Percentiles rank a stretch among this genome's conserved stretches.
These are phyloP conservation scores for Mrakia gelida DNA, from an alignment of 768 basidiomycete genomes.

Conservation along the genomic window DNA sequence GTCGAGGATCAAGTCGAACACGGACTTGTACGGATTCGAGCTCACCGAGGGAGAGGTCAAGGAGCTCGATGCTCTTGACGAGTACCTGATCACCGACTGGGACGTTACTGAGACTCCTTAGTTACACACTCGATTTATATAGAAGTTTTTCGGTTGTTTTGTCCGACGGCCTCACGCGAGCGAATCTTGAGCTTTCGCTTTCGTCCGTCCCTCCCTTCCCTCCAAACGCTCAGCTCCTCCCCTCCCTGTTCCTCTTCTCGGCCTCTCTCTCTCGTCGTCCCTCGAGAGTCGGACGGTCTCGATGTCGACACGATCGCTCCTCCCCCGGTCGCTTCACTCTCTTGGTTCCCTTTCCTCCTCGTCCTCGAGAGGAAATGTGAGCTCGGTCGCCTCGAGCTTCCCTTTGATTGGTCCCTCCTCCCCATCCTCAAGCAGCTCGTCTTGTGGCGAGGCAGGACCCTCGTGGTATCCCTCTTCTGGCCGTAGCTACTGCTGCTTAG, in stretches of 20 bases:
- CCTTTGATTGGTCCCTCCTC: neutral
- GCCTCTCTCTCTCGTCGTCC: neutral
- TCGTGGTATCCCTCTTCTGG: neutral
- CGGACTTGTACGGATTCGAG: conserved; percentile 50
- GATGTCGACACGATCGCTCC: neutral
- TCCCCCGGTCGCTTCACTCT: neutral
- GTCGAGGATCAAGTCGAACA: conserved; percentile 48
- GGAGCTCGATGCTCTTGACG: conserved; percentile 44
- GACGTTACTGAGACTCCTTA: conserved; percentile 41
- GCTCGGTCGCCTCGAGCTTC: neutral
- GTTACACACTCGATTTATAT: neutral
- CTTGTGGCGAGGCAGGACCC: neutral
- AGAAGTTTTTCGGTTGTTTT: neutral
- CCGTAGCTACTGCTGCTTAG: neutral
- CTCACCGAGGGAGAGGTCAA: conserved; percentile 49
- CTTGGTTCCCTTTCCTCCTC: neutral
- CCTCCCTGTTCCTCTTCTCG: neutral
- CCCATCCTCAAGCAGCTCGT: neutral
- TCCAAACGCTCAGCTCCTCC: neutral
- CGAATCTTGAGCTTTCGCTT: neutral
- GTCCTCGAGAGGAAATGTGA: neutral
- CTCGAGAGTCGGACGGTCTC: neutral
- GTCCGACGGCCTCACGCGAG: neutral
- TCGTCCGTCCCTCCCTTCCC: neutral
- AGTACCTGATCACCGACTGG: conserved; percentile 47